A percentile compares a stretch with the other conserved stretches of the same genome.
These are phyloP conservation scores for Apiotrichum montevideense DNA, from an alignment of 1,284 basidiomycete species.

Conservation along the genomic window DNA sequence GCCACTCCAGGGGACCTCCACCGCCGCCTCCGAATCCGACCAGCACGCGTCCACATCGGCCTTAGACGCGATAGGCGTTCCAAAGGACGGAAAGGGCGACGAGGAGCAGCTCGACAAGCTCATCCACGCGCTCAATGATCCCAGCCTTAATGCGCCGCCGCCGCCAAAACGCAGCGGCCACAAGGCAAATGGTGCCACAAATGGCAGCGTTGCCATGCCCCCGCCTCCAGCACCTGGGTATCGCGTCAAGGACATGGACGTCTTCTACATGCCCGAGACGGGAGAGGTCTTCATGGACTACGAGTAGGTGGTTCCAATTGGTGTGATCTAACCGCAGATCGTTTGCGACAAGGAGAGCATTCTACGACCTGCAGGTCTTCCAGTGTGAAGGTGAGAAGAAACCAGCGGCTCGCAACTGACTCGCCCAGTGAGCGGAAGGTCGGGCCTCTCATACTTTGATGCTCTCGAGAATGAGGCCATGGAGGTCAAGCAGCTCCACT, in stretches of 20 bases:
- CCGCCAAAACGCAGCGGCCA: background rate
- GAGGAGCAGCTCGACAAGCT: slow-evolving; percentile 39
- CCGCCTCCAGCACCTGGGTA: background rate
- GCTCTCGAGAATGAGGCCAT: slow-evolving; percentile 84
- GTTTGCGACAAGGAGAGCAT: slow-evolving; percentile 83
- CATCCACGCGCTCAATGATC: slow-evolving; percentile 20
- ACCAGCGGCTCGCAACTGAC: background rate
- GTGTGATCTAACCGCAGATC: slow-evolving; percentile 54
- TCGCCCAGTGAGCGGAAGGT: slow-evolving; percentile 74
- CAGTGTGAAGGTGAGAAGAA: slow-evolving; percentile 40
- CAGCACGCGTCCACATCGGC: background rate
- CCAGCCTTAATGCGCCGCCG: slow-evolving; percentile 3
- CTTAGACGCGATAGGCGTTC: slow-evolving; percentile 14
- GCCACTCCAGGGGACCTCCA: slow-evolving; percentile 8
- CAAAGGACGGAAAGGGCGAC: slow-evolving; percentile 36
- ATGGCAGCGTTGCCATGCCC: slow-evolving; percentile 6
- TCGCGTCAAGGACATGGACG: slow-evolving; percentile 51
- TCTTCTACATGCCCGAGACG: slow-evolving; percentile 83
- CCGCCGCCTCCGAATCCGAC: slow-evolving; percentile 1
- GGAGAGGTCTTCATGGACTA: slow-evolving; percentile 94
- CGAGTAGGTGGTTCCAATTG: slow-evolving; percentile 59
- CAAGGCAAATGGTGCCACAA: slow-evolving; percentile 8
- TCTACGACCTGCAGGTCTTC: slow-evolving; percentile 71
- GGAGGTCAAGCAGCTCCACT: slow-evolving; percentile 80
- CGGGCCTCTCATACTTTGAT: slow-evolving; percentile 86